Conservation (phyloP, 1,139 yeast species). For the Blastobotrys illinoisensis region DNA sequence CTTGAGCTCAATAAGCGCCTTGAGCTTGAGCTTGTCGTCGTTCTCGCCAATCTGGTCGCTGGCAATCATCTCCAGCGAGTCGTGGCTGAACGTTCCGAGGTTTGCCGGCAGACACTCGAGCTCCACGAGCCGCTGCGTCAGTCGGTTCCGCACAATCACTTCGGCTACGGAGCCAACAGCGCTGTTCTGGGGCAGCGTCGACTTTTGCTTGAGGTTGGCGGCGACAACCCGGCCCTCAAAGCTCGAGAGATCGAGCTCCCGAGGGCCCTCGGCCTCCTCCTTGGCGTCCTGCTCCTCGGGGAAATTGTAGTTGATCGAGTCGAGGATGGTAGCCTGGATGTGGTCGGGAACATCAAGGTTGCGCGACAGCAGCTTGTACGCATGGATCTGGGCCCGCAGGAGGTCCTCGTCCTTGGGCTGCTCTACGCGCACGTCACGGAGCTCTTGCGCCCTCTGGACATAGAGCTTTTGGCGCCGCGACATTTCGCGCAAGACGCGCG, state of each 20-base stretch:
- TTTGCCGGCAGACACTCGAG: conserved; percentile 74
- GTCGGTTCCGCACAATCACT: conserved; percentile 35
- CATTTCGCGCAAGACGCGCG: conserved; percentile 29
- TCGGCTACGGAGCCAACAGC: conserved; percentile 32
- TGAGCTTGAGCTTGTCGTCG: conserved; percentile 44
- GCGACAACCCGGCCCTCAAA: not conserved
- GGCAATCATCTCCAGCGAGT: conserved; percentile 36
- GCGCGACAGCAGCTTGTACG: conserved; percentile 69
- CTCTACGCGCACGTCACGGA: conserved; percentile 20
- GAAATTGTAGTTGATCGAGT: conserved; percentile 15
- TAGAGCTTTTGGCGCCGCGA: conserved; percentile 36
- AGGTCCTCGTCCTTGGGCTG: conserved; percentile 38
- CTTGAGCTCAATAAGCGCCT: conserved; percentile 76
- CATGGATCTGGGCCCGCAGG: conserved; percentile 62
- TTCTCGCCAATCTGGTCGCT: conserved; percentile 45
- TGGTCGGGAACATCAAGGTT: conserved; percentile 67
- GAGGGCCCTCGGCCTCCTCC: not conserved
- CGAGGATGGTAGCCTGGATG: conserved; percentile 38
- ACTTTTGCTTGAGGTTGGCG: not conserved
- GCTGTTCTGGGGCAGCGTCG: conserved; percentile 2
- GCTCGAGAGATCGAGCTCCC: not conserved
- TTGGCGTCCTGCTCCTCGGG: not conserved
- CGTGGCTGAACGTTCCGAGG: conserved; percentile 54
- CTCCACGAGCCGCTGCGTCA: conserved; percentile 67
- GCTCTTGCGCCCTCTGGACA: conserved; percentile 27